These are phyloP conservation scores for Tritrichomonas foetus DNA, from an alignment of 208 protist species.

Conservation along the genomic window DNA sequence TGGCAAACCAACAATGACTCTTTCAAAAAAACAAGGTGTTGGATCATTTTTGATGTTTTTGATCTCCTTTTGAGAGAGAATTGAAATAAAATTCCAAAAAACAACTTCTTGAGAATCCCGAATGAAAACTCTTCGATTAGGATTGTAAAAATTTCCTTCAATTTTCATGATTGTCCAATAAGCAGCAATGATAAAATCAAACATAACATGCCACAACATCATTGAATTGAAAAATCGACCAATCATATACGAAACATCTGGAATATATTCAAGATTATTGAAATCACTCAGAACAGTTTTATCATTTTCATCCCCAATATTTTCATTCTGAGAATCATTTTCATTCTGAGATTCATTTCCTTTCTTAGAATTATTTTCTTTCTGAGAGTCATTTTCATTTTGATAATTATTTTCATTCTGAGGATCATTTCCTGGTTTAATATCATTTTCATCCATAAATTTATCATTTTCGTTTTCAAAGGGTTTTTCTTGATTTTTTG, in stretches of 20 bases:
- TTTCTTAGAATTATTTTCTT: too few relatives aligned
- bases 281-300: too few relatives aligned
- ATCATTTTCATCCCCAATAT: too few relatives aligned
- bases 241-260: not conserved
- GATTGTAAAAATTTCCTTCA: not conserved
- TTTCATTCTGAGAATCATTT: too few relatives aligned
- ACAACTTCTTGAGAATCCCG: not conserved
- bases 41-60: not conserved
- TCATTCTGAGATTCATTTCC: too few relatives aligned
- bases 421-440: too few relatives aligned
- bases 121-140: not conserved
- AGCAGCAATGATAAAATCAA: not conserved
- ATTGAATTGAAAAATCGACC: not conserved
- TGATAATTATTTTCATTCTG: too few relatives aligned
- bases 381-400: too few relatives aligned
- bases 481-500: too few relatives aligned
- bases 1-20: not conserved
- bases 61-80: not conserved
- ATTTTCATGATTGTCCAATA: not conserved
- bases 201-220: not conserved
- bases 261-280: not conserved
- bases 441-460: too few relatives aligned
- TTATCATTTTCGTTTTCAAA: too few relatives aligned
- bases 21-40: not conserved
- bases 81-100: not conserved